Evolutionary conservation across 73 alveolate species (phyloP).

Genomic region (Diophrys sp.): DNA sequence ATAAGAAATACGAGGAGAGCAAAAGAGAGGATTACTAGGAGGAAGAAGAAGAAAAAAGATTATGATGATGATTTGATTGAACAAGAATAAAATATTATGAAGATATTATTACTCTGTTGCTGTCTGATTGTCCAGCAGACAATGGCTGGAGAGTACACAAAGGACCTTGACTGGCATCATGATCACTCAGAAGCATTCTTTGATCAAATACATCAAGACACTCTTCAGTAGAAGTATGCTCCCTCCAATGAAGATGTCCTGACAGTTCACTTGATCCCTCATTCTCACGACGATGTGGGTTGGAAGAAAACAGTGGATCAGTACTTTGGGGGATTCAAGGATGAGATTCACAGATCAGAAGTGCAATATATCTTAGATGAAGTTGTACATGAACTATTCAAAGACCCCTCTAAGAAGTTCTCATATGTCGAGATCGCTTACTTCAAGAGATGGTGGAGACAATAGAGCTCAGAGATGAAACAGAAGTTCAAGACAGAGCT

Average conservation of each 20-base stretch:
- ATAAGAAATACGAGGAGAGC: too few species aligned
- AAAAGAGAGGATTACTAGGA: too few species aligned
- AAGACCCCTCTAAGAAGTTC: conserved; percentile 72
- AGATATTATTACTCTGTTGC: too few species aligned
- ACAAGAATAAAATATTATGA: too few species aligned
- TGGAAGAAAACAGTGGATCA: conserved; percentile 91
- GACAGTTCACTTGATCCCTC: conserved; percentile 81
- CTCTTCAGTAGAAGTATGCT: background rate
- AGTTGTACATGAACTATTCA: conserved; percentile 53
- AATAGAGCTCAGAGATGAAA: conserved; percentile 59
- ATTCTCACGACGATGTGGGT: conserved; percentile 96
- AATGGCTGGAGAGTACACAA: too few species aligned
- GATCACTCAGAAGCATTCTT: too few species aligned
- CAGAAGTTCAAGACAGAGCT: conserved; percentile 67
- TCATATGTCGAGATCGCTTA: conserved; percentile 89
- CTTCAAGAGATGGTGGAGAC: conserved; percentile 85
- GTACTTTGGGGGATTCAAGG: conserved; percentile 58
- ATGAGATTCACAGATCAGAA: conserved; percentile 34
- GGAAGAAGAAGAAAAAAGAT: too few species aligned
- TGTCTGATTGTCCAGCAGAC: too few species aligned
- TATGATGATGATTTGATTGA: too few species aligned
- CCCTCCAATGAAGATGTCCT: background rate
- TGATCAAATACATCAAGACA: too few species aligned
- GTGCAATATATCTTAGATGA: conserved; percentile 52
- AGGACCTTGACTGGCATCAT: too few species aligned